phyloP scores from a whole-genome alignment of 164 flowering plant species.

The Vitis labrusca region DNA sequence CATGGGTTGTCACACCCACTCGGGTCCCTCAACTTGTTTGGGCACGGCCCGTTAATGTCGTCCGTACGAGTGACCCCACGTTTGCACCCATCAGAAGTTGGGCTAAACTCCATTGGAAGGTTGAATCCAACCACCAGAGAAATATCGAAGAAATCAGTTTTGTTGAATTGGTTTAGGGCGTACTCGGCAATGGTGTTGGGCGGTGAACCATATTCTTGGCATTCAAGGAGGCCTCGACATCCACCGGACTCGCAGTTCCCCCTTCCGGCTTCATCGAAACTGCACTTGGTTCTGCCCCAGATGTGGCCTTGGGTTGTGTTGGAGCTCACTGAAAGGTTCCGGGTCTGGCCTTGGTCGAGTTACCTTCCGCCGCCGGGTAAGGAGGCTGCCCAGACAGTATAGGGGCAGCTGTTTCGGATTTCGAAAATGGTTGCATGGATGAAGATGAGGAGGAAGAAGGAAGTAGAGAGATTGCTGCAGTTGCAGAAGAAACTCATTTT shows the following conservation, averaged over 20 bases:
- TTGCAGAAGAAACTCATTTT: too few relatives aligned
- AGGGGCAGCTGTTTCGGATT: conserved; percentile 9
- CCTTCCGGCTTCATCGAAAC: conserved; percentile 18
- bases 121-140: conserved; percentile 32
- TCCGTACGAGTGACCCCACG: conserved; percentile 8
- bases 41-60: conserved; percentile 23
- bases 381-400: conserved; percentile 30
- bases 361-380: conserved; percentile 21
- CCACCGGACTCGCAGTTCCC: conserved; percentile 27
- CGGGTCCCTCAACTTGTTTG: not conserved
- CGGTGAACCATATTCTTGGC: conserved; percentile 11
- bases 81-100: conserved; percentile 9
- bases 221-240: conserved; percentile 22
- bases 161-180: conserved; percentile 20
- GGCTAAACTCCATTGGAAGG: conserved; percentile 24
- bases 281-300: conserved; percentile 30
- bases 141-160: conserved; percentile 23
- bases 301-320: conserved; percentile 15
- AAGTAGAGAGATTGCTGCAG: too few relatives aligned
- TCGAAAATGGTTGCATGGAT: too few relatives aligned
- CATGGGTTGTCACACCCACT: conserved; percentile 24
- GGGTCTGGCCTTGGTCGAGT: conserved; percentile 15
- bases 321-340: conserved; percentile 12
- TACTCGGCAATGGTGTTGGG: conserved; percentile 27
- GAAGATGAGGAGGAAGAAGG: too few relatives aligned